phyloP scores from a whole-genome alignment of 2,329 filamentous ascomycete genomes.

The Fusarium armeniacum region DNA sequence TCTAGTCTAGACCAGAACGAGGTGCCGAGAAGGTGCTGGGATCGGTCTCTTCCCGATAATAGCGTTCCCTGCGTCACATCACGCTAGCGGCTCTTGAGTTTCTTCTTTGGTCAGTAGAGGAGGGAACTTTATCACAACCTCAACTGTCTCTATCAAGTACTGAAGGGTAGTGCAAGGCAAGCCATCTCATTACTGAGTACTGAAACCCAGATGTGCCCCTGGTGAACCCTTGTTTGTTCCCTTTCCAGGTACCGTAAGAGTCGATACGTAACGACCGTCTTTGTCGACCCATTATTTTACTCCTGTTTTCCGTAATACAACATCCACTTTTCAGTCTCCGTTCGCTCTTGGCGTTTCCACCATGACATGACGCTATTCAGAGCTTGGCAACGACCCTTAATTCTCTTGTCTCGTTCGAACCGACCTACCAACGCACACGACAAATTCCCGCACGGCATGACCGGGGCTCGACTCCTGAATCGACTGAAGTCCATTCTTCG shows the following conservation, averaged over 20 bases:
- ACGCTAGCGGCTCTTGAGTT: constrained; percentile 12
- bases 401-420: neutral
- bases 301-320: neutral
- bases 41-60: constrained; percentile 12
- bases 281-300: neutral
- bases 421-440: neutral
- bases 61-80: constrained; percentile 15
- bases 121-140: constrained; percentile 9
- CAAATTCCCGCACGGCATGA: constrained; percentile 11
- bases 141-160: neutral
- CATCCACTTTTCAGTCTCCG: constrained; percentile 2
- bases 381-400: constrained; percentile 13
- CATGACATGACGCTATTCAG: constrained; percentile 29
- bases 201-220: rapidly evolving
- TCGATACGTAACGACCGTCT: neutral
- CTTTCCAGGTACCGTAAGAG: neutral
- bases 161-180: neutral
- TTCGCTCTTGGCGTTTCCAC: constrained; percentile 3
- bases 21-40: constrained; percentile 9
- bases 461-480: constrained; percentile 1
- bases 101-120: neutral
- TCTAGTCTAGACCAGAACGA: neutral
- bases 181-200: rapidly evolving
- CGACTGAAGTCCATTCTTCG: neutral
- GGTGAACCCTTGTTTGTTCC: neutral